Percentiles rank a stretch among this genome's conserved stretches.
Conservation (phyloP, 2,329 filamentous ascomycete genomes). For the Coleophoma eucalyptorum region DNA sequence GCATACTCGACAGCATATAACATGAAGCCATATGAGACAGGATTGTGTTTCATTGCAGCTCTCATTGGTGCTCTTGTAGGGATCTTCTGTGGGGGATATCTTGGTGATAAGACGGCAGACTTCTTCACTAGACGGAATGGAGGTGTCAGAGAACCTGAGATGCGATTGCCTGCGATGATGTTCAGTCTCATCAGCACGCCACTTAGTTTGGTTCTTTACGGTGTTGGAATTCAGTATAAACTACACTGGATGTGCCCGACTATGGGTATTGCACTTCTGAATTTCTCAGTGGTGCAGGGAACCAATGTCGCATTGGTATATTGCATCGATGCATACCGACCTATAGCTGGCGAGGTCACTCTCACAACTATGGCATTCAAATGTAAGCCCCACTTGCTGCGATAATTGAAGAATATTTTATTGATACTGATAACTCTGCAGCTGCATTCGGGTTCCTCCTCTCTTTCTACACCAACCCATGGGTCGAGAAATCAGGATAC, state of each 20-base stretch:
- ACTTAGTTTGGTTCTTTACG: conserved; percentile 40
- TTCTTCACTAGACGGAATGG: conserved; percentile 47
- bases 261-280: conserved; percentile 48
- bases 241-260: conserved; percentile 54
- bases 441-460: conserved; percentile 54
- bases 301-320: conserved; percentile 55
- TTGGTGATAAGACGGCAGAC: conserved; percentile 17
- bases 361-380: conserved; percentile 52
- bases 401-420: not conserved
- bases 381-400: conserved; percentile 29
- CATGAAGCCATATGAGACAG: conserved; percentile 33
- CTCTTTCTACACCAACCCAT: conserved; percentile 57
- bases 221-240: conserved; percentile 40
- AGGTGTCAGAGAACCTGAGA: conserved; percentile 55
- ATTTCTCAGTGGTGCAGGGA: conserved; percentile 51
- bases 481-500: conserved; percentile 48
- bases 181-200: conserved; percentile 48
- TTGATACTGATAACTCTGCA: conserved; percentile 11
- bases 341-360: conserved; percentile 51
- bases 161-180: conserved; percentile 51
- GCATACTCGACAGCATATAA: conserved; percentile 39
- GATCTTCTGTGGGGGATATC: conserved; percentile 10
- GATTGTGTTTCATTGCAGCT: conserved; percentile 14
- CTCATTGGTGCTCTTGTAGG: conserved; percentile 14
- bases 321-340: conserved; percentile 53